Evolutionary conservation across 805 yeast species (phyloP), one percentile per base, ranked within the genome.

Genomic region (Torulaspora maleeae): DNA sequence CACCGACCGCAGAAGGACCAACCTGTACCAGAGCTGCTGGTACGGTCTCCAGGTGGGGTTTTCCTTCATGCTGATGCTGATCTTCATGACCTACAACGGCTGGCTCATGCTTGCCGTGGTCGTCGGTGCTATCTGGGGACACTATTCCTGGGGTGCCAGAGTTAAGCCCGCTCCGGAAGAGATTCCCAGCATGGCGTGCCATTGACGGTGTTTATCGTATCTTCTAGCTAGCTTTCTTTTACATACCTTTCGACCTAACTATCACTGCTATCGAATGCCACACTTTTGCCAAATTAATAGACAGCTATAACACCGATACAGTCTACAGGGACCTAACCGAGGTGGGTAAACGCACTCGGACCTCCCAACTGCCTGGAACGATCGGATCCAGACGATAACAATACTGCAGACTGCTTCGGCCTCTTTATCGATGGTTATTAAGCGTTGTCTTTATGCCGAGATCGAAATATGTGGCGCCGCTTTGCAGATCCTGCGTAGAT

Each of bases 61-160:
- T 56, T 80, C 88, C 3, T 82, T 83, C 56, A 67, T 80, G 69
- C 67, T 81, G 55, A 86, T 86, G 95, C 74, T 86, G 53, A 77
- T 87, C 0, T 86, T 86, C 55, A 86, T 86, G 95, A 84, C 91
- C 5, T 86, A 83, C 63, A 86, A 86, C 60, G 86, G 91, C 10
- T 86, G 90, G 90, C 75, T 81, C 27, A 85, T 86, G 93, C 38
- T 78, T 6, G 80, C 91, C 3, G 85, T 84, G 8, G 80, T 78
- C 1, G 51, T 73, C 1, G 95, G 95, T 2, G 93, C 93, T 1
- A 74, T 72, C n/a, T 17, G 77, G 20, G 95, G 95, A 1, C 75
- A 80, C 59, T 79, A 73, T 55, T 28, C 77, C 9, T 86, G 87
- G 83, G 77, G 77, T 3, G 50, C 60, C 8, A 56, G 55, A 16